These are phyloP conservation scores for Termitomyces bulborhizus DNA, from an alignment of 768 basidiomycete genomes.

Conservation along the genomic window DNA sequence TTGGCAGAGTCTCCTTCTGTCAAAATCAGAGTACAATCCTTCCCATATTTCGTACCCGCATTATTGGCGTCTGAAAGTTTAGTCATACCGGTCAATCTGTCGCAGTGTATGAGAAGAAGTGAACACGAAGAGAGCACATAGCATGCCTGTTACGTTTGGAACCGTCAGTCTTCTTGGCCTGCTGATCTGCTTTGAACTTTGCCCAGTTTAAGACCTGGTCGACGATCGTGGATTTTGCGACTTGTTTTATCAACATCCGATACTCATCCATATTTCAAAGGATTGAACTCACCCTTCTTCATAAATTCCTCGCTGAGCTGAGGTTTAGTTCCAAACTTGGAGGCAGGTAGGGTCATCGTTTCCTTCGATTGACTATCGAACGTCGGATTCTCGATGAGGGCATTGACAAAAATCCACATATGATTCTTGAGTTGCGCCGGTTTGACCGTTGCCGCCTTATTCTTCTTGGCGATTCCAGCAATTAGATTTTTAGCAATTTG, in stretches of 20 bases:
- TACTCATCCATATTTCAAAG: neutral
- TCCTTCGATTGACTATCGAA: constrained; percentile 99
- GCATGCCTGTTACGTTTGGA: constrained; percentile 76
- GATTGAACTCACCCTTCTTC: constrained; percentile 73
- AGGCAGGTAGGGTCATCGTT: constrained; percentile 76
- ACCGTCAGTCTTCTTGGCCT: constrained; percentile 95
- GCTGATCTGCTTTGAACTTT: constrained; percentile 93
- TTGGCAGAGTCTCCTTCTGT: constrained; percentile 99
- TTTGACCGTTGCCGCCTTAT: constrained; percentile 94
- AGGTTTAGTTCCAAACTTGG: constrained; percentile 90
- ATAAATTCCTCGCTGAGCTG: constrained; percentile 84
- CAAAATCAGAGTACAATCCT: constrained; percentile 88
- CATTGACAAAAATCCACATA: constrained; percentile 97
- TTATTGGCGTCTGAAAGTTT: constrained; percentile 98
- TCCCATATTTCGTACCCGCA: constrained; percentile 78
- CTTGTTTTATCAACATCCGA: constrained; percentile 31
- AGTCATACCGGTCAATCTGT: constrained; percentile 83
- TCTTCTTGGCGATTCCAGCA: constrained; percentile 87
- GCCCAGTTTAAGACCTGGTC: constrained; percentile 95
- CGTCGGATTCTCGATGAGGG: constrained; percentile 93
- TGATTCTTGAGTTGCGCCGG: constrained; percentile 93
- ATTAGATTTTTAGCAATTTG: constrained; percentile 85
- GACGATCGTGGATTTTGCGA: constrained; percentile 82
- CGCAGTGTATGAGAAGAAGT: neutral
- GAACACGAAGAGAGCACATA: neutral